Conservation (phyloP, 805 yeast species). For the Pichia manshurica region DNA sequence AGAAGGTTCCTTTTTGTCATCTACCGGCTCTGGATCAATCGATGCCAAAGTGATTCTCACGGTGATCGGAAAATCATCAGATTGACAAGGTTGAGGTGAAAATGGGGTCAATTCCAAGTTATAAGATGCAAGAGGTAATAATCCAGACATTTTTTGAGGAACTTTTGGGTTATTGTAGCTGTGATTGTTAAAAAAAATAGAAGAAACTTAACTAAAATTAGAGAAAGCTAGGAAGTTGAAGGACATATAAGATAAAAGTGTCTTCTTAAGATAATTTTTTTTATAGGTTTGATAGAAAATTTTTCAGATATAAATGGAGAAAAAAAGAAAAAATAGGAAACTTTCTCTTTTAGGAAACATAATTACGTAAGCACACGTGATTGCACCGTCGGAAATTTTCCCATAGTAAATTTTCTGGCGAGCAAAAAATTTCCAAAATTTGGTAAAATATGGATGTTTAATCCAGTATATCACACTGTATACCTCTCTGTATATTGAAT, state of each 20-base stretch:
- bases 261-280: neutral
- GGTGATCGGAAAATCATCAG: slow-evolving; percentile 81
- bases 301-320: neutral
- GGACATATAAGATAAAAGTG: too few relatives aligned
- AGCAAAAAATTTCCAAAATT: too few relatives aligned
- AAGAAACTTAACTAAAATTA: too few relatives aligned
- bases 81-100: slow-evolving; percentile 80
- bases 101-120: slow-evolving; percentile 83
- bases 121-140: slow-evolving; percentile 83
- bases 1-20: slow-evolving; percentile 76
- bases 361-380: too few relatives aligned
- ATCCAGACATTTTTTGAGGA: slow-evolving; percentile 56
- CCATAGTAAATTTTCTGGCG: too few relatives aligned
- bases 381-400: too few relatives aligned
- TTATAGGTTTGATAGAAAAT: neutral
- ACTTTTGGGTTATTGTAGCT: too few relatives aligned
- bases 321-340: neutral
- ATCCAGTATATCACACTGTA: too few relatives aligned
- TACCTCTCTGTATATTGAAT: too few relatives aligned
- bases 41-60: slow-evolving; percentile 93
- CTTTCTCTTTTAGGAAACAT: neutral
- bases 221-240: too few relatives aligned
- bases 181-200: too few relatives aligned
- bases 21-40: slow-evolving; percentile 82
- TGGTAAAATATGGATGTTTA: too few relatives aligned